phyloP scores from a whole-genome alignment of 345 rosid genomes.

The Arabis alpina region DNA sequence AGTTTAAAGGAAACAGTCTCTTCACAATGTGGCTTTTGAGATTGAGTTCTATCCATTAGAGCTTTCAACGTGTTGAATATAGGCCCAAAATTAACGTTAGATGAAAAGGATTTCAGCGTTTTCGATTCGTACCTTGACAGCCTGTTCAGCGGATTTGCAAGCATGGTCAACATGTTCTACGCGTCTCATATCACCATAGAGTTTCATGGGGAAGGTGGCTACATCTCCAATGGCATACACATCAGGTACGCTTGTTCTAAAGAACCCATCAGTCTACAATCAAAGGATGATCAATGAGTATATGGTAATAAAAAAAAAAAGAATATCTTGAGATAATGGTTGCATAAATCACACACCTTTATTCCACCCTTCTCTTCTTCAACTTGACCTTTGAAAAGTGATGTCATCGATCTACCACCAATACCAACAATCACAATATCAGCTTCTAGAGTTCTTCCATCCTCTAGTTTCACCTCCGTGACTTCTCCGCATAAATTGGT shows the following conservation, averaged over 20 bases:
- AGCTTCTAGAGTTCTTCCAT: conserved; percentile 80
- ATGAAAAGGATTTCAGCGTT: background rate
- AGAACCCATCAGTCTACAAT: conserved; percentile 41
- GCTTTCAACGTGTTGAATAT: background rate
- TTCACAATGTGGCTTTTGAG: too few relatives aligned
- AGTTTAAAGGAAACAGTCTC: too few relatives aligned
- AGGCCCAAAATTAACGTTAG: background rate
- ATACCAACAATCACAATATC: conserved; percentile 90
- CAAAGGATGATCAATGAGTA: conserved; percentile 3
- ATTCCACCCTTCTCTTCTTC: conserved; percentile 83
- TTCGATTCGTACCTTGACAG: conserved; percentile 59
- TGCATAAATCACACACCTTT: conserved; percentile 42
- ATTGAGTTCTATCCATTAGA: too few relatives aligned
- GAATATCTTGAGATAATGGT: background rate
- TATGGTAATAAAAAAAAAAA: background rate
- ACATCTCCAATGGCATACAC: conserved; percentile 86
- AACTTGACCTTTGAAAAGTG: conserved; percentile 71
- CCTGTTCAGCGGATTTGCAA: conserved; percentile 89
- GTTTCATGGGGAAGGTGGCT: conserved; percentile 57
- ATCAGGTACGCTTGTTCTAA: conserved; percentile 27
- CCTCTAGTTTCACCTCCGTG: conserved; percentile 80
- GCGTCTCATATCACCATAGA: conserved; percentile 58
- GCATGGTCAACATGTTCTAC: conserved; percentile 90
- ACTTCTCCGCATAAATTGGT: conserved; percentile 26
- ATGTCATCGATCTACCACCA: conserved; percentile 58